Conservation (phyloP, 2,329 filamentous ascomycete genomes). For the Aspergillus aculeatinus region DNA sequence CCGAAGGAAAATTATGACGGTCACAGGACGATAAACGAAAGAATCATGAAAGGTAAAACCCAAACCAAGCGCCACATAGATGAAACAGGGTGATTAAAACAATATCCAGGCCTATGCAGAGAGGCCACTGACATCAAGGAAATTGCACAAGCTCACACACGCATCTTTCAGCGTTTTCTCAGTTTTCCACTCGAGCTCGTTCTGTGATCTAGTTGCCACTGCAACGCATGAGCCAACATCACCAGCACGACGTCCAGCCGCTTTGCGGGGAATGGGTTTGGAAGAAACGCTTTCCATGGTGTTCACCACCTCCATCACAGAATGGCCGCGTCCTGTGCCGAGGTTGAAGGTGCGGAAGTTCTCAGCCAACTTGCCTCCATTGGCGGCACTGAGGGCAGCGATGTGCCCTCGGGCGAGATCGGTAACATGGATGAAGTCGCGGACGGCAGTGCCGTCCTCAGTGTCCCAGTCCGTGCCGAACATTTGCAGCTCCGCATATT, state of each 20-base stretch:
- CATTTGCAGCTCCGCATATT: constrained; percentile 55
- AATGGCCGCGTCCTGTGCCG: constrained; percentile 40
- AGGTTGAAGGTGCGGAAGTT: constrained; percentile 47
- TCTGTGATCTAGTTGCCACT: constrained; percentile 40
- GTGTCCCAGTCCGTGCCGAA: constrained; percentile 67
- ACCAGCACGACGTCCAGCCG: constrained; percentile 35
- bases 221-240: constrained; percentile 44
- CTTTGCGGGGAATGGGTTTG: constrained; percentile 33
- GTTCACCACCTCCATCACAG: constrained; percentile 39
- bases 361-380: constrained; percentile 32
- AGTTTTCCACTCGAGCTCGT: constrained; percentile 55
- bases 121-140: constrained; percentile 34
- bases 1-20: not conserved
- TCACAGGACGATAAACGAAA: not conserved
- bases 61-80: constrained; percentile 7
- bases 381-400: constrained; percentile 52
- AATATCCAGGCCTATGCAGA: constrained; percentile 19
- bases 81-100: constrained; percentile 6
- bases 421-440: constrained; percentile 67
- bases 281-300: constrained; percentile 41
- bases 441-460: constrained; percentile 63
- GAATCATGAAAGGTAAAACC: not conserved
- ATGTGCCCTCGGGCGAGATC: constrained; percentile 65
- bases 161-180: constrained; percentile 40
- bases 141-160: constrained; percentile 40